Evolutionary conservation across 805 yeast genomes (phyloP).

Genomic region (Pichia gijzeniarum): DNA sequence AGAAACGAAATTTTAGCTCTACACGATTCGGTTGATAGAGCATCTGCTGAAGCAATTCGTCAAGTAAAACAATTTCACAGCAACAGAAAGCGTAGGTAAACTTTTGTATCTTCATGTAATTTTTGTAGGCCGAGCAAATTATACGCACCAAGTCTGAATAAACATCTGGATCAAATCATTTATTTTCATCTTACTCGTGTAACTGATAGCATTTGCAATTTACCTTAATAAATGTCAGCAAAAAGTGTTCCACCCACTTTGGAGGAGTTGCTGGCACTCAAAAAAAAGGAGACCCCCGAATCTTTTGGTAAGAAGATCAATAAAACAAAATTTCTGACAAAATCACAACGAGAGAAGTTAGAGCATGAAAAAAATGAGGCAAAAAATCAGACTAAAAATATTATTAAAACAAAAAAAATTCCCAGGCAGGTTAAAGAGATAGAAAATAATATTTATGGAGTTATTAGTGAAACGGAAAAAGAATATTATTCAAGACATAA

Average conservation of each 20-base stretch:
- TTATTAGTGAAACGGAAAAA: background rate
- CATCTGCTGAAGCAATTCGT: constrained; percentile 82
- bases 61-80: constrained; percentile 63
- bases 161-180: too few species aligned
- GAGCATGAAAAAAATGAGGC: constrained; percentile 16
- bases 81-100: constrained; percentile 14
- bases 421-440: background rate
- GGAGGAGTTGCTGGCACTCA: constrained; percentile 29
- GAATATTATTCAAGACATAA: background rate
- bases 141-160: too few species aligned
- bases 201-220: too few species aligned
- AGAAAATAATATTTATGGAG: background rate
- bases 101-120: background rate
- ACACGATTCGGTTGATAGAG: constrained; percentile 85
- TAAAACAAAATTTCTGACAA: constrained; percentile 36
- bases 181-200: too few species aligned
- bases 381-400: constrained; percentile 5
- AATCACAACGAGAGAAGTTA: constrained; percentile 36
- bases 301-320: background rate
- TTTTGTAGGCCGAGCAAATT: too few species aligned
- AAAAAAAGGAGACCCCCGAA: constrained; percentile 27
- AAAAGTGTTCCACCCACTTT: constrained; percentile 31
- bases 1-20: constrained; percentile 70
- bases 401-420: background rate
- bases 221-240: constrained; percentile 5